Evolutionary conservation across 2,329 filamentous ascomycete genomes (phyloP).

Genomic region (Fusarium decemcellulare): DNA sequence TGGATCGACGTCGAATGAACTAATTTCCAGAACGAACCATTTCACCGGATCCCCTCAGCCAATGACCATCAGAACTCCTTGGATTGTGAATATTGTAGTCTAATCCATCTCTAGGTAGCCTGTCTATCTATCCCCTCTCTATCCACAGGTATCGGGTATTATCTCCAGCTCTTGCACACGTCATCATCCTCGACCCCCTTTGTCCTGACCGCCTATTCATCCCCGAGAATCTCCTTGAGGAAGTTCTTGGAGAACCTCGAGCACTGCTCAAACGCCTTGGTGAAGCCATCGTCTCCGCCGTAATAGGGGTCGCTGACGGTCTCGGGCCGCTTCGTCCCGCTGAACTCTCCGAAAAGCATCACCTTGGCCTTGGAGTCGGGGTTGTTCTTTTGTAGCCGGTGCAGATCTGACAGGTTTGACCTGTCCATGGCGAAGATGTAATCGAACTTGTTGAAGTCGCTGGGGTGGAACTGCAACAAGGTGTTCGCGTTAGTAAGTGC

Average conservation of each 20-base stretch:
- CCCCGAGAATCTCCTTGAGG: constrained; percentile 67
- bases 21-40: constrained; percentile 23
- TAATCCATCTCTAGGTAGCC: constrained; percentile 2
- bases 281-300: constrained; percentile 85
- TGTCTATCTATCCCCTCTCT: constrained; percentile 14
- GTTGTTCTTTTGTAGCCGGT: constrained; percentile 71
- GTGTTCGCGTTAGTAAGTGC: constrained; percentile 17
- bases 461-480: constrained; percentile 62
- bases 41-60: constrained; percentile 17
- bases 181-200: neutral
- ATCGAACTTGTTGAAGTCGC: constrained; percentile 89
- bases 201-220: constrained; percentile 14
- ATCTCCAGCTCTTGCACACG: constrained; percentile 25
- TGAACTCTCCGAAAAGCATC: constrained; percentile 88
- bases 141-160: constrained; percentile 45
- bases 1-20: constrained; percentile 33
- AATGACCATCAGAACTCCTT: constrained; percentile 20
- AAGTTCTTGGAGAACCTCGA: constrained; percentile 83
- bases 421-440: constrained; percentile 97
- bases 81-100: neutral
- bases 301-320: constrained; percentile 94
- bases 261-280: constrained; percentile 88
- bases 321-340: constrained; percentile 75
- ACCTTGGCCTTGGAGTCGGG: constrained; percentile 74
- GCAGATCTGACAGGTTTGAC: constrained; percentile 81